These are phyloP conservation scores for Glonium stellatum DNA, from an alignment of 495 filamentous ascomycete genomes.

Conservation along the genomic window DNA sequence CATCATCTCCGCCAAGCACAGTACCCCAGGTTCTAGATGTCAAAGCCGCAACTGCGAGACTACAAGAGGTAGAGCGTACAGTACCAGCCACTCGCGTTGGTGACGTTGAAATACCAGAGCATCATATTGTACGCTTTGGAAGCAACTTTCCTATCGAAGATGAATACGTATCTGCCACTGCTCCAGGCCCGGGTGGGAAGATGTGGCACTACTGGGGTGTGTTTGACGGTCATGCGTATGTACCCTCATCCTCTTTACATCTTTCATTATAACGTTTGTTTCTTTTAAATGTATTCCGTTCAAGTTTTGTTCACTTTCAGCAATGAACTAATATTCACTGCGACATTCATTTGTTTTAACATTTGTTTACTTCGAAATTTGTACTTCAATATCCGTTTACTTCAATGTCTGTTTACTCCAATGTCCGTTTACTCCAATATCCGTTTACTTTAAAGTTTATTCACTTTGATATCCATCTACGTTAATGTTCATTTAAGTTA, in stretches of 20 bases:
- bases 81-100: not conserved
- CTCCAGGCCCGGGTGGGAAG: slow-evolving; percentile 11
- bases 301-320: no score
- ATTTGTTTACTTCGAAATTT: no score
- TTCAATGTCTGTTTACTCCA: slow-evolving; percentile 32
- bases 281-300: no score
- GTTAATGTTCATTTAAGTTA: no score
- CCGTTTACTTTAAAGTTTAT: no score
- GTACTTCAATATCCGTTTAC: no score
- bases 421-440: slow-evolving; percentile 9
- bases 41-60: not conserved
- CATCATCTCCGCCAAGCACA: not conserved
- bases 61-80: not conserved
- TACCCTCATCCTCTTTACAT: slow-evolving; percentile 40
- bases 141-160: slow-evolving; percentile 11
- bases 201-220: slow-evolving; percentile 45
- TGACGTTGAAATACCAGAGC: not conserved
- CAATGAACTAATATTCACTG: no score
- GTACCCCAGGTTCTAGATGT: not conserved
- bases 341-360: no score
- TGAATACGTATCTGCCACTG: slow-evolving; percentile 5
- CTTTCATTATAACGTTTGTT: no score
- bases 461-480: no score
- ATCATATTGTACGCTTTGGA: not conserved
- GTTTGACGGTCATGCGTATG: slow-evolving; percentile 47